Base-by-base conservation (phyloP, 208 protist genomes). In the Vickermania ingenoplastis region DNA sequence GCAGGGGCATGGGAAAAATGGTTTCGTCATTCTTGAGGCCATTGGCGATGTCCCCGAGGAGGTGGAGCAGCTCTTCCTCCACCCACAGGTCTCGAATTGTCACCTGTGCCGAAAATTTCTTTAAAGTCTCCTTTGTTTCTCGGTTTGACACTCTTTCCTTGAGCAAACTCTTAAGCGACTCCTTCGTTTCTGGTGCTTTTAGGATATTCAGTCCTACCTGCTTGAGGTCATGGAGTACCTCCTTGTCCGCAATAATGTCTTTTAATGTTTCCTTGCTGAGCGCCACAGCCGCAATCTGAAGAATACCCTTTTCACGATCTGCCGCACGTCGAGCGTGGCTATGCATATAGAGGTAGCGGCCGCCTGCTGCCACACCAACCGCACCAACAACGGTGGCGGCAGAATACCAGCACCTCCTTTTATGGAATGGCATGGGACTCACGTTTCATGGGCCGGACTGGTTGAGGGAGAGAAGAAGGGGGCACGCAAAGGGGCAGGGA, bases 51-150 rank as follows among this genome's bases (percentile, higher is more conserved):
- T 83, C 76, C 50, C 71, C 68, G 14, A 71, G 80, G 45, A 89
- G 66, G 22, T 65, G 75, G 28, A 92, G 65, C 22, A 94, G 82
- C 56, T 94, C 83, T 54, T 94, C 88, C 48, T 73, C 72, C 53
- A 94, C 88, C 82, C 83, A 94, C 11, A 58, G 13, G 58, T 94
- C 88, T 30, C 75, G 63, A 54, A 92, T 78, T n/a, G 92, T 59
- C 24, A 87, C 80, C 3, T 77, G 57, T 13, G 91, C 79, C 26
- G 82, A 59, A 70, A 93, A 93, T 24, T 75, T 64, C 24, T 78
- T 77, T 48, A 93, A 63, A 7, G 77, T 67, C 1, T 54, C 51
- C 1, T 79, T 63, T 23, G 80, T 83, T 7, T 60, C 56, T 1
- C 70, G 75, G 63, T 90, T 77, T 1, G 63, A 67, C 4, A 79